These are phyloP conservation scores for Inga laurina DNA, from an alignment of 306 rosid species.

Conservation along the genomic window DNA sequence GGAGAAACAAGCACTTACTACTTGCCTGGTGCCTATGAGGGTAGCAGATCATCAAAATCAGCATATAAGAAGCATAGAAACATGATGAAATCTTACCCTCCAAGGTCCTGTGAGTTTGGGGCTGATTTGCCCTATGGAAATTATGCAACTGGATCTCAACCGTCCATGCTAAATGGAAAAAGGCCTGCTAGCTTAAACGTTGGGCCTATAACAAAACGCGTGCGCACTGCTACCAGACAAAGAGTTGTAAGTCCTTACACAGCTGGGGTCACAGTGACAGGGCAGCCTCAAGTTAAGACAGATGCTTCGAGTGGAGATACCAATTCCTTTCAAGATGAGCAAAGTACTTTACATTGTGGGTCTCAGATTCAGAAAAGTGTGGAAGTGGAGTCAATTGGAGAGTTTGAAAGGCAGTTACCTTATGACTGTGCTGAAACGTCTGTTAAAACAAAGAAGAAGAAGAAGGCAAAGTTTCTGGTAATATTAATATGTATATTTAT, in stretches of 20 bases:
- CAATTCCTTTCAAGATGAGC: constrained; percentile 96
- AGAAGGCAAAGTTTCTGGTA: constrained; percentile 89
- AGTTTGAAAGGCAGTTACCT: constrained; percentile 73
- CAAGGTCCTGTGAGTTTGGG: constrained; percentile 64
- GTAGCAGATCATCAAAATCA: constrained; percentile 56
- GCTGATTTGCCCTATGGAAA: constrained; percentile 69
- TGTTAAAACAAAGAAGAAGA: constrained; percentile 84
- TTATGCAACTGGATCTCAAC: constrained; percentile 62
- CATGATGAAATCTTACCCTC: constrained; percentile 48
- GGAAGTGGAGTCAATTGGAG: constrained; percentile 92
- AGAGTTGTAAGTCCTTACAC: constrained; percentile 83
- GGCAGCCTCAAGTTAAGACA: constrained; percentile 70
- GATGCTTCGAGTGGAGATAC: constrained; percentile 99
- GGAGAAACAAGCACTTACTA: constrained; percentile 69
- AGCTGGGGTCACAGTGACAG: constrained; percentile 53
- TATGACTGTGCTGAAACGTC: constrained; percentile 93
- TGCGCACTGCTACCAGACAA: constrained; percentile 91
- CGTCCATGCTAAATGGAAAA: constrained; percentile 57
- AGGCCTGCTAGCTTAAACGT: constrained; percentile 78
- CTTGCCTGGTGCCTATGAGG: constrained; percentile 65
- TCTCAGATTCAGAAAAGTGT: constrained; percentile 81
- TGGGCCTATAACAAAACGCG: constrained; percentile 77
- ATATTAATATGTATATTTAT: constrained; percentile 32
- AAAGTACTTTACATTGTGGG: constrained; percentile 77
- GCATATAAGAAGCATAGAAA: constrained; percentile 62